Evolutionary conservation across 1,284 basidiomycete species (phyloP), one percentile per base, ranked within the genome.

Genomic region (Boletus albobrunnescens): DNA sequence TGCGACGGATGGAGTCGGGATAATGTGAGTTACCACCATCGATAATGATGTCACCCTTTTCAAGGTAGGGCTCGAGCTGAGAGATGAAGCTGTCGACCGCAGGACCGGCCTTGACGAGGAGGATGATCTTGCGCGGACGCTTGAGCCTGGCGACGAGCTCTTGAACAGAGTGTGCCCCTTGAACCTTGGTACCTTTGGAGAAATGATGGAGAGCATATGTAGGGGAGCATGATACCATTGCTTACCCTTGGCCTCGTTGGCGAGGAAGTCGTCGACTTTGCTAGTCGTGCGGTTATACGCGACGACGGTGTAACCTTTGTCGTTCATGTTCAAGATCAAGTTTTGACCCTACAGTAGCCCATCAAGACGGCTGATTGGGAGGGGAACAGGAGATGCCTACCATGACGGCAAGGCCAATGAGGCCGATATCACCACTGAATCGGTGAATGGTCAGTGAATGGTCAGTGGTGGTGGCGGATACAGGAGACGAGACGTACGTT

Each of bases 1-100:
- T 81, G 65, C 96, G 92, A 64, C 96, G 92, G 74, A 94, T 95
- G 45, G 93, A 90, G 72, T 99, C 96, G 55, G 96, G 95, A 77
- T 91, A 99, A 76, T 99, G 94, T 48, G 94, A 98, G 79, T 99
- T 99, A 65, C 96, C 95, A 64, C 96, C 96, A 71, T 99, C 96
- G 63, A 99, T 98, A 78, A 99, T 83, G 76, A 99, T 98, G 74
- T 91, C 87, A 54, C 87, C 88, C 49, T 74, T 55, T 61, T 89
- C 87, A 47, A 91, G 82, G 57, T 82, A 69, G 44, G 87, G 84
- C 44, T 73, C 72, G 41, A 91, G 81, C 65, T 87, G 81, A 19
- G 68, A 58, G 65, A 91, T 91, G 70, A 91, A 90, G 53, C 75
- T 75, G 67, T 91, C 88, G 48, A 91, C 87, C 47, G 87, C 87